Base-by-base conservation (phyloP, 2,329 filamentous ascomycete genomes). In the Ceratocystis huliohia region DNA sequence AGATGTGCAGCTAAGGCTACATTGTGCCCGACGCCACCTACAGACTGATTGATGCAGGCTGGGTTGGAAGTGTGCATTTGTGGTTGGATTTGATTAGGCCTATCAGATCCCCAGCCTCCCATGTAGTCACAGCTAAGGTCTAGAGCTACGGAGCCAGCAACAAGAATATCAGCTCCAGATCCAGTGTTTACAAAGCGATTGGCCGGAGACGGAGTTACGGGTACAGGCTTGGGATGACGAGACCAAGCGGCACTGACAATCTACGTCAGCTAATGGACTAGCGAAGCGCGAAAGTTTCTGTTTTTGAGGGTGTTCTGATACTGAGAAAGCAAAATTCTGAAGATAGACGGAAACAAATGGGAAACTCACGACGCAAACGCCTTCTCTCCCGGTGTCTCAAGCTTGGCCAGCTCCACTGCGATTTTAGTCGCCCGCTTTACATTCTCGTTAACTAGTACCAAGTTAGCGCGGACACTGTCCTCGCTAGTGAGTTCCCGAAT, bases 11-110 rank as follows among this genome's bases (percentile, higher is more conserved):
- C 92, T 61, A 91, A 82, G 17, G 94, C 91, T 57, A 97, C 90
- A 72, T 97, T 97, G 72, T 91, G 87, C 5, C 90, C 94, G 6
- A 97, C 94, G 5, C 94, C 94, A 13, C 94, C 94, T 6, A 96
- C 82, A 0, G 88, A 89, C 73, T 96, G 91, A 45, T 78, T 84
- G 70, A 96, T 95, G 15, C 80, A 78, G 68, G 91, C 85, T 62
- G 89, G 89, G 72, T 97, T 97, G 0, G 93, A 97, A 0, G 91
- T 96, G 68, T 92, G 83, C 46, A 86, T 78, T 63, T 81, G 77
- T 5, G 85, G 81, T 3, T 75, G 74, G 4, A 65, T 66, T 25
- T 73, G 70, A 7, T 71, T 72, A 1, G 72, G 66, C 48, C 70
- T 73, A 50, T 71, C 65, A 22, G 70, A 68, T 17, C 70, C 69